Percentiles rank a stretch among this genome's conserved stretches.
Conservation (phyloP, 345 rosid species). For the Salix koriyanagi region DNA sequence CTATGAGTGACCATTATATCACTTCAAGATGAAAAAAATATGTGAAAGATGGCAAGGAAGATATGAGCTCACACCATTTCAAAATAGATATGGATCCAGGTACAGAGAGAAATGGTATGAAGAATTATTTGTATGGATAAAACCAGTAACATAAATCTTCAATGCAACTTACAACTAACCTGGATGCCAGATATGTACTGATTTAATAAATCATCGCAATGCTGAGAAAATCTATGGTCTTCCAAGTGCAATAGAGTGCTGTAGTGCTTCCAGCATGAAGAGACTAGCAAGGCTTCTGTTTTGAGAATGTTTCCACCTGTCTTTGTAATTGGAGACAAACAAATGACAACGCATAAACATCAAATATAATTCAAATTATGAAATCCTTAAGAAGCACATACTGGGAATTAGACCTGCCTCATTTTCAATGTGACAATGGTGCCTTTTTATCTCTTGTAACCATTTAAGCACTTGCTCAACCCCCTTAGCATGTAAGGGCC, state of each 20-base stretch:
- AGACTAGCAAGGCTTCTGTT: slow-evolving; percentile 53
- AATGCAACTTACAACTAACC: slow-evolving; percentile 37
- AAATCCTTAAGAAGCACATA: slow-evolving; percentile 15
- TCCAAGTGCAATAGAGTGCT: slow-evolving; percentile 65
- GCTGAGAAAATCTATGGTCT: slow-evolving; percentile 53
- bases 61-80: too few species aligned
- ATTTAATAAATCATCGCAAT: slow-evolving; percentile 58
- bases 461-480: slow-evolving; percentile 71
- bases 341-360: slow-evolving; percentile 20
- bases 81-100: too few species aligned
- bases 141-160: background rate
- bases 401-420: slow-evolving; percentile 60
- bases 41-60: too few species aligned
- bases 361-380: slow-evolving; percentile 12
- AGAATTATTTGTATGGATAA: background rate
- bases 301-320: slow-evolving; percentile 36
- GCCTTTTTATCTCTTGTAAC: slow-evolving; percentile 56
- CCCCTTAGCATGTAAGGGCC: slow-evolving; percentile 79
- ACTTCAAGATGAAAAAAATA: too few species aligned
- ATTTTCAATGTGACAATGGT: slow-evolving; percentile 39
- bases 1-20: too few species aligned
- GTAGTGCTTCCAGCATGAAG: slow-evolving; percentile 90
- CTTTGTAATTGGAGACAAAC: slow-evolving; percentile 21
- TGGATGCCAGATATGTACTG: slow-evolving; percentile 75
- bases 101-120: too few species aligned